A percentile compares a stretch with the other conserved stretches of the same genome.
Conservation (phyloP, 2,329 filamentous ascomycete genomes). For the Stagonosporopsis tanaceti region DNA sequence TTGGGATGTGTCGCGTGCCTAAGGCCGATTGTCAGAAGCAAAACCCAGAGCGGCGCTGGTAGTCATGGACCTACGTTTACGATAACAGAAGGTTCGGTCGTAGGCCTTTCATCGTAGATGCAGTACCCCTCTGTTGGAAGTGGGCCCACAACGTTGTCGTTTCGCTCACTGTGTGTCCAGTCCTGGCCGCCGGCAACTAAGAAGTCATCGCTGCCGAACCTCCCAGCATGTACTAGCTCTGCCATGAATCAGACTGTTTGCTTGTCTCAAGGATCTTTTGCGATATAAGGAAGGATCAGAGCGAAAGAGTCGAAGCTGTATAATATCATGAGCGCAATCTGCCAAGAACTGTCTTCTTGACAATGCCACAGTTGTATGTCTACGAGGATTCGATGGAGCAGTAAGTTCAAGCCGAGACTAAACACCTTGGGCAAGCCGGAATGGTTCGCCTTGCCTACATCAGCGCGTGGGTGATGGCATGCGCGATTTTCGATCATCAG, state of each 20-base stretch:
- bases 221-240: neutral
- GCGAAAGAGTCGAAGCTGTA: neutral
- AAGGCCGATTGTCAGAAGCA: neutral
- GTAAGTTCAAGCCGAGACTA: conserved; percentile 1
- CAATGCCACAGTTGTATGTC: neutral
- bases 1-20: neutral
- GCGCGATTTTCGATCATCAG: conserved; percentile 14
- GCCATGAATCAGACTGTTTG: neutral
- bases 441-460: neutral
- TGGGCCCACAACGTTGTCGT: neutral
- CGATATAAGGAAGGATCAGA: neutral
- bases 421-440: conserved; percentile 10
- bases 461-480: conserved; percentile 1
- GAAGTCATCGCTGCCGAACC: neutral
- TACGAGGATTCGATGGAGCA: neutral
- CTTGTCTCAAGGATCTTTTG: neutral
- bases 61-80: neutral
- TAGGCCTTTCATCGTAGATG: conserved; percentile 3
- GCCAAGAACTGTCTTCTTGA: neutral
- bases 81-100: no score
- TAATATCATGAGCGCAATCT: neutral
- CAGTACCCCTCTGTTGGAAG: conserved; percentile 12
- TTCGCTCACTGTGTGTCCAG: neutral
- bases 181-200: neutral
- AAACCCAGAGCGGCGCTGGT: neutral